Conservation (phyloP, 2,329 filamentous ascomycete species). For the Pseudonectria foliicola region DNA sequence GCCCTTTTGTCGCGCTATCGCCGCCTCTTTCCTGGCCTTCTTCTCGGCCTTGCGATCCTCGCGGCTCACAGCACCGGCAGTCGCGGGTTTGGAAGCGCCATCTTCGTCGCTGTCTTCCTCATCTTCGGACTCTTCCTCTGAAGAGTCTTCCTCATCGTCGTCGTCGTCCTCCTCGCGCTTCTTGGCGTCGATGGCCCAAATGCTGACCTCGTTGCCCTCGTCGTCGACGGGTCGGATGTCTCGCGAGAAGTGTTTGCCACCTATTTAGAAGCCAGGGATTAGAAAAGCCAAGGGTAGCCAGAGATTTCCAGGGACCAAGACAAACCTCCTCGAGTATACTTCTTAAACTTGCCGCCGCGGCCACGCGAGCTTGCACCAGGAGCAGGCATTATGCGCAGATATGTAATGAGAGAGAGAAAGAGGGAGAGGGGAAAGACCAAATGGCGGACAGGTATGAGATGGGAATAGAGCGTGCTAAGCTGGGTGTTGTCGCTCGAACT, state of each 20-base stretch:
- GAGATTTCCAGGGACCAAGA: conserved; percentile 2
- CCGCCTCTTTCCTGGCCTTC: conserved; percentile 86
- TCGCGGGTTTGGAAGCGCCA: conserved; percentile 30
- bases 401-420: too few species aligned
- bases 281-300: conserved; percentile 1
- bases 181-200: conserved; percentile 64
- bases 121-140: conserved; percentile 45
- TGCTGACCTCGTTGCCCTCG: conserved; percentile 81
- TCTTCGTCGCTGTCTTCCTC: conserved; percentile 44
- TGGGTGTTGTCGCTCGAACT: conserved; percentile 3
- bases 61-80: conserved; percentile 53
- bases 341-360: conserved; percentile 89
- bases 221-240: conserved; percentile 82
- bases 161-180: conserved; percentile 43
- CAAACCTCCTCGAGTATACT: conserved; percentile 84
- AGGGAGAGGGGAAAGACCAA: too few species aligned
- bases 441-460: conserved; percentile 2
- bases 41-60: conserved; percentile 83
- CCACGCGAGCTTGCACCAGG: conserved; percentile 55
- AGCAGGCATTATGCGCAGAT: conserved; percentile 35
- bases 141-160: conserved; percentile 46
- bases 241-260: conserved; percentile 91
- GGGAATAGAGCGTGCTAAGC: conserved; percentile 1
- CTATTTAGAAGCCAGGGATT: conserved; percentile 35
- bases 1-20: conserved; percentile 67